phyloP scores from a whole-genome alignment of 1,284 basidiomycete species.

The Trametes versicolor region DNA sequence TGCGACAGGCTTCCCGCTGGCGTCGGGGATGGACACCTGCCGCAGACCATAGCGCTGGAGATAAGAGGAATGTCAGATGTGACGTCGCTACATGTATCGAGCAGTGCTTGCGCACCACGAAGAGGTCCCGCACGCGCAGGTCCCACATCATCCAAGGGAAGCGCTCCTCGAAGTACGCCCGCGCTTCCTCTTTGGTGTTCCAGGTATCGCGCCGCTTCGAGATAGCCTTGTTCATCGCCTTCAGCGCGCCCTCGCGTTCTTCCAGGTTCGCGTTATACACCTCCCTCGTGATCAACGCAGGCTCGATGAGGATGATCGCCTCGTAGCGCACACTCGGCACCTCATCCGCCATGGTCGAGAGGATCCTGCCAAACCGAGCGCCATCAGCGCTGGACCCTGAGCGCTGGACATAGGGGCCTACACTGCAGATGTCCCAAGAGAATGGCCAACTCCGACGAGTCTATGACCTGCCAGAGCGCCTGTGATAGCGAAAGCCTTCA shows the following conservation, averaged over 20 bases:
- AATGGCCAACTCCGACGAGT: conserved; percentile 23
- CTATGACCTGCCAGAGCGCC: conserved; percentile 16
- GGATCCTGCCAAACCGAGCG: not conserved
- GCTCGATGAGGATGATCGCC: conserved; percentile 31
- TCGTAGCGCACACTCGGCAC: conserved; percentile 14
- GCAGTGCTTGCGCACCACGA: conserved; percentile 20
- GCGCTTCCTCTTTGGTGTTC: conserved; percentile 26
- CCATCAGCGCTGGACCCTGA: not conserved
- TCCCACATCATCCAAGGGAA: conserved; percentile 35
- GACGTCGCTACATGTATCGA: not conserved
- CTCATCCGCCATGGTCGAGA: conserved; percentile 14
- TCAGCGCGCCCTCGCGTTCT: conserved; percentile 25
- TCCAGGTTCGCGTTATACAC: conserved; percentile 21
- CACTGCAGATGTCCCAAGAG: conserved; percentile 15
- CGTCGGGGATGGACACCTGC: conserved; percentile 4
- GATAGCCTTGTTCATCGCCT: conserved; percentile 19
- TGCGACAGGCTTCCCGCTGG: not conserved
- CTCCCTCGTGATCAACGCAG: conserved; percentile 27
- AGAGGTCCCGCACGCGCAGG: conserved; percentile 27
- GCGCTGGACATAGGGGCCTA: not conserved
- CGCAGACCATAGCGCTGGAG: conserved; percentile 21
- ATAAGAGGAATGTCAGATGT: not conserved
- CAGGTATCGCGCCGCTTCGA: conserved; percentile 29
- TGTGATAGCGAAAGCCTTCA: conserved; percentile 14
- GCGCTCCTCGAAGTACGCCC: conserved; percentile 29